A percentile compares a stretch with the other conserved stretches of the same genome.
phyloP scores from a whole-genome alignment of 169 alveolate species.

The Eimeria falciformis region DNA sequence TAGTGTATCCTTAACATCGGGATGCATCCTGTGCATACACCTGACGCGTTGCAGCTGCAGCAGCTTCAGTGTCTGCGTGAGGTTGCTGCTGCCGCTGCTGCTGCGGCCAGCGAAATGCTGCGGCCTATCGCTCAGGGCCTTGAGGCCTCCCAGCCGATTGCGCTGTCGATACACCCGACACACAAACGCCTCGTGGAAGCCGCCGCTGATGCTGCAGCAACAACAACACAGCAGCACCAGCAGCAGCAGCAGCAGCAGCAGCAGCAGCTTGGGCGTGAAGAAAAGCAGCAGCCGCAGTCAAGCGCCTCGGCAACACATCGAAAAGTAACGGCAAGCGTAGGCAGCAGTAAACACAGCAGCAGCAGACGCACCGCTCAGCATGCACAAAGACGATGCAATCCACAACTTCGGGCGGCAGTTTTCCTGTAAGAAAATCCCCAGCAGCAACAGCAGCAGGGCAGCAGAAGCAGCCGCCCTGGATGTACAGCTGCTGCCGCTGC shows the following conservation, averaged over 20 bases:
- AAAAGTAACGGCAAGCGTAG: too few relatives aligned
- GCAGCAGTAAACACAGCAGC: not conserved
- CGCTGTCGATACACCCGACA: conserved; percentile 76
- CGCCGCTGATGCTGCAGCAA: conserved; percentile 49
- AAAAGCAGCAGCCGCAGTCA: not conserved
- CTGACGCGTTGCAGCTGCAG: not conserved
- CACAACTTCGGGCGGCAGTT: conserved; percentile 71
- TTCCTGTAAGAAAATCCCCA: conserved; percentile 78
- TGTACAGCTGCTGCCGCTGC: conserved; percentile 64
- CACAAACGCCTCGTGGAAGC: conserved; percentile 82
- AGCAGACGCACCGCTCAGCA: conserved; percentile 70
- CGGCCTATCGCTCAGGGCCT: conserved; percentile 81
- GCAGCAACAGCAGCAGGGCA: conserved; percentile 78
- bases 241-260: conserved; percentile 17
- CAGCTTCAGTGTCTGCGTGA: conserved; percentile 24
- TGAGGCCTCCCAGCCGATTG: conserved; percentile 79
- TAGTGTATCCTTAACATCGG: not conserved
- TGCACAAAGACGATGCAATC: conserved; percentile 77
- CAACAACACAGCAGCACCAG: conserved; percentile 16
- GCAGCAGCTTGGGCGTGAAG: not conserved
- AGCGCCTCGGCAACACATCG: too few relatives aligned
- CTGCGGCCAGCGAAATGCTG: conserved; percentile 12
- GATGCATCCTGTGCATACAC: not conserved
- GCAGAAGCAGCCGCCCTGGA: conserved; percentile 77
- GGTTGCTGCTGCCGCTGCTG: conserved; percentile 32